Conservation (phyloP, 139 green algal genomes). For the Chlamydomonas schloesseri region DNA sequence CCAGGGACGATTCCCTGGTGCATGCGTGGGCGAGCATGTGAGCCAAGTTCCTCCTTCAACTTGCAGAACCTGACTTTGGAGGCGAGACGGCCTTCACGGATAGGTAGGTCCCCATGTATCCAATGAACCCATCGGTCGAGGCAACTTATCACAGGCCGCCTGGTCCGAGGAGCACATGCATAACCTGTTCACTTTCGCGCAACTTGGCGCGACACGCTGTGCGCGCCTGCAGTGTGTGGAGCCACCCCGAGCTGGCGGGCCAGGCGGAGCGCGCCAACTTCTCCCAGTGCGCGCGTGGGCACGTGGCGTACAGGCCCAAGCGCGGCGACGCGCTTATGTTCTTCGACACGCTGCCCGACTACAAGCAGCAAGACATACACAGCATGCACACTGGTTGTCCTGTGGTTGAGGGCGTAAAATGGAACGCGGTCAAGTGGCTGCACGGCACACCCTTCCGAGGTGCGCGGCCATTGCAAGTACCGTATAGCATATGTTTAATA, state of each 20-base stretch:
- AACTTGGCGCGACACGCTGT: not conserved
- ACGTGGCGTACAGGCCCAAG: constrained; percentile 74
- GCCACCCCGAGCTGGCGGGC: constrained; percentile 37
- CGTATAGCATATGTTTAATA: too few relatives aligned
- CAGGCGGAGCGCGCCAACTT: constrained; percentile 46
- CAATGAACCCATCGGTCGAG: too few relatives aligned
- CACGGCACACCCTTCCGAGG: constrained; percentile 58
- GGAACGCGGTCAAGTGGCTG: constrained; percentile 75
- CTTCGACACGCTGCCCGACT: constrained; percentile 53
- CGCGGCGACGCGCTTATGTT: constrained; percentile 74
- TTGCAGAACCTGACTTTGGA: constrained; percentile 56
- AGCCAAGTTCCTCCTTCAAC: not conserved
- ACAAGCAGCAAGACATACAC: constrained; percentile 7
- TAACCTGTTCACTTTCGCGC: not conserved
- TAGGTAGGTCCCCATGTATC: constrained; percentile 41
- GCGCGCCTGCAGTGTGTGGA: not conserved
- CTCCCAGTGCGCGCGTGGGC: constrained; percentile 68
- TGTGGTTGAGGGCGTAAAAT: constrained; percentile 80
- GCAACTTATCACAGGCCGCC: too few relatives aligned
- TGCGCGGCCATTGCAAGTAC: not conserved
- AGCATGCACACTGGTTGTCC: constrained; percentile 76
- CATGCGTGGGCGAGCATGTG: too few relatives aligned
- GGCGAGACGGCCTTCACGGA: constrained; percentile 72
- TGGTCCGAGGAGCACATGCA: too few relatives aligned
- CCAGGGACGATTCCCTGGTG: too few relatives aligned